phyloP scores from a whole-genome alignment of 176 grass and related monocot species.

The Aegilops longissima region DNA sequence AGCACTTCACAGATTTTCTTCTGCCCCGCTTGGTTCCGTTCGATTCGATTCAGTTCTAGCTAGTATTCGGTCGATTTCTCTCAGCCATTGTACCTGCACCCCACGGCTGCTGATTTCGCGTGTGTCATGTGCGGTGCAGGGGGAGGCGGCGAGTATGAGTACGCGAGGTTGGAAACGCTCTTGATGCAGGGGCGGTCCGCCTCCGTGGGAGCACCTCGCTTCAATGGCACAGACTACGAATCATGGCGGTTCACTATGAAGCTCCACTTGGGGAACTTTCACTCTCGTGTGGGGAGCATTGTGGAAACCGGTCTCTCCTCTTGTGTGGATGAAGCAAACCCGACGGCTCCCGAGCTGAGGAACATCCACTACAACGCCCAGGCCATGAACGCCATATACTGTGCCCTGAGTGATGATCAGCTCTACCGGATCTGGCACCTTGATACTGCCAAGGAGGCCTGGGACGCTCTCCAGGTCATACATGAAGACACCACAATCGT shows the following conservation, averaged over 20 bases:
- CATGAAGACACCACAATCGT: neutral
- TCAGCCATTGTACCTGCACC: no score
- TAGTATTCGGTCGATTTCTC: neutral
- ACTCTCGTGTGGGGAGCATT: neutral
- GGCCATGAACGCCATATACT: neutral
- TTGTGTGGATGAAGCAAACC: neutral
- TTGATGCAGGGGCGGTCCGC: conserved; percentile 40
- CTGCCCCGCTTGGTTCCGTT: neutral
- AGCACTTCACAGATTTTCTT: neutral
- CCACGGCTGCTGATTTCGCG: neutral
- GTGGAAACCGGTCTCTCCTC: neutral
- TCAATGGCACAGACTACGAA: neutral
- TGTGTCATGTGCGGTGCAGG: conserved; percentile 21
- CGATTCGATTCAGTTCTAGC: neutral
- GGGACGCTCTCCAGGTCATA: neutral
- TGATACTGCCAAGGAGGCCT: neutral
- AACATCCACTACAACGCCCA: neutral
- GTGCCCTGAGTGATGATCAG: neutral
- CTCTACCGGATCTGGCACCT: neutral
- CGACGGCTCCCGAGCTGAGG: neutral
- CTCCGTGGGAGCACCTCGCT: conserved; percentile 5
- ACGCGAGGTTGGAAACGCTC: conserved; percentile 51
- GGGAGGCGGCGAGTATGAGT: conserved; percentile 30
- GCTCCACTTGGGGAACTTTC: accelerated
- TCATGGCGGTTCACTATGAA: neutral